These are phyloP conservation scores for Chamaenerion angustifolium DNA, from an alignment of 345 rosid species.

Conservation along the genomic window DNA sequence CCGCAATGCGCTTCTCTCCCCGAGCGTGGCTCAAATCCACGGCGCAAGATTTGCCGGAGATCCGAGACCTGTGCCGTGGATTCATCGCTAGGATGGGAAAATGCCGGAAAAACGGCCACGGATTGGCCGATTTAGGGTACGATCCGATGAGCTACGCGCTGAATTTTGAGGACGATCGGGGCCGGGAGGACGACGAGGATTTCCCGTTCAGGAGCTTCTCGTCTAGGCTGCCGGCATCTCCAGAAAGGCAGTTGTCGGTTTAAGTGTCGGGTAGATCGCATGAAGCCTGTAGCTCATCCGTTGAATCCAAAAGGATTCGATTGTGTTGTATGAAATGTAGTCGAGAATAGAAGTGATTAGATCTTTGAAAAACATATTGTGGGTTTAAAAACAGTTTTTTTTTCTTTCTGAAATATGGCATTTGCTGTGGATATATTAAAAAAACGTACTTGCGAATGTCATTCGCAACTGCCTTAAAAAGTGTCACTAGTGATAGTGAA, in stretches of 20 bases:
- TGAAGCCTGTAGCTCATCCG: no score
- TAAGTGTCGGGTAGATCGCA: not conserved
- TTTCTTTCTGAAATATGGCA: no score
- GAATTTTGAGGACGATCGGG: constrained; percentile 43
- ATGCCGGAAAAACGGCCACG: not conserved
- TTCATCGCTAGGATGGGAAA: not conserved
- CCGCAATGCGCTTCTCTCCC: not conserved
- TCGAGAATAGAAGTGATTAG: no score
- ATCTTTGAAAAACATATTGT: no score
- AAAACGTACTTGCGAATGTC: no score
- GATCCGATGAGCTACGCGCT: constrained; percentile 54
- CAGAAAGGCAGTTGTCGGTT: constrained; percentile 8
- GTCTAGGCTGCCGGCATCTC: constrained; percentile 46
- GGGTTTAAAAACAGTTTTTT: no score
- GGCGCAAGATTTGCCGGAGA: constrained; percentile 2
- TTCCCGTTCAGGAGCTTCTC: constrained; percentile 20
- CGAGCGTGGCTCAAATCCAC: not conserved
- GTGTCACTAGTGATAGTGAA: no score
- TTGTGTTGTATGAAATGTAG: no score
- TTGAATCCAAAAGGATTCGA: no score
- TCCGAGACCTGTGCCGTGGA: constrained; percentile 6
- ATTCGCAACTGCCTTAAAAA: no score
- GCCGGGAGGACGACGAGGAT: constrained; percentile 25
- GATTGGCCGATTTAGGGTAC: constrained; percentile 43
- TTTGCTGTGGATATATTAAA: no score